Evolutionary conservation across 2,329 filamentous ascomycete species (phyloP), one percentile per base, ranked within the genome.

Genomic region (Fusarium staphyleae): DNA sequence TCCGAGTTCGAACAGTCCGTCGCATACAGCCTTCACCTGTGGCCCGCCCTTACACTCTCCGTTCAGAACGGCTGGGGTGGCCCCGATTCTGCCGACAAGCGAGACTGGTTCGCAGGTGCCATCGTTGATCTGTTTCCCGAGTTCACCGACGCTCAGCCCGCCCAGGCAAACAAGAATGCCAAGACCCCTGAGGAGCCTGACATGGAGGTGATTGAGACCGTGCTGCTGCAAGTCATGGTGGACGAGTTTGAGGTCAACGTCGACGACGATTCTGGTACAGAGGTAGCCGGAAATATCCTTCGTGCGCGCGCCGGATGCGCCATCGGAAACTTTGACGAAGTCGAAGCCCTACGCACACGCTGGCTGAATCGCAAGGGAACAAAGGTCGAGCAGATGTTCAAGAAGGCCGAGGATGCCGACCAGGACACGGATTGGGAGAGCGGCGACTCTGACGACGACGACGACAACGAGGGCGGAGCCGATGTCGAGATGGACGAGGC

Each of bases 201-300:
- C 65, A 77, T 83, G 14, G 86, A 88, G 60, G 91, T 97, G 66
- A 78, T 97, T 35, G 93, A 98, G 77, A 83, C 88, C 33, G 86
- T 96, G 44, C 79, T 98, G 40, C 79, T 96, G 39, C 90, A 97
- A 68, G 87, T 96, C 56, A 95, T 98, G 88, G 83, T 89, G 58
- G 95, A 98, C 76, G 95, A 99, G 75, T 99, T 98, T 69, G 92
- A 96, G 68, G 89, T 95, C 48, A 88, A 90, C 50, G 85, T 97
- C 22, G 95, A 98, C 68, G 95, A 99, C 73, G 93, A 92, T 66
- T 93, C 88, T 40, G 89, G 87, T 28, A 86, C 83, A 46, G 83
- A 87, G 49, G 84, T 96, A 6, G 92, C 92, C 9, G 78, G 80
- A 52, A 81, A 87, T 65, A 90, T 98, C 52, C 75, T 96, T 72